These are phyloP conservation scores for Candida sithepensis DNA, from an alignment of 805 yeast genomes.

Conservation along the genomic window DNA sequence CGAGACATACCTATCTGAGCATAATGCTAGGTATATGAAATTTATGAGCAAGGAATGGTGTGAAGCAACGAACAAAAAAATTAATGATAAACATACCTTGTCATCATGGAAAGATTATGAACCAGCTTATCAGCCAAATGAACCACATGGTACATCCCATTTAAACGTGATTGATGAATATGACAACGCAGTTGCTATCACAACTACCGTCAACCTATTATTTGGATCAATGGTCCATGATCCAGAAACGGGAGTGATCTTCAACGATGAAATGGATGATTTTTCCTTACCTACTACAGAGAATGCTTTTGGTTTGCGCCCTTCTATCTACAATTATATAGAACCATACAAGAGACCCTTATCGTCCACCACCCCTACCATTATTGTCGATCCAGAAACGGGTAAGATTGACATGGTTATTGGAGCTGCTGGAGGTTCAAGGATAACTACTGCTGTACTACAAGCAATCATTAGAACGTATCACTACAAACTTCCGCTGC, in stretches of 20 bases:
- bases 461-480: slow-evolving; percentile 72
- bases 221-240: slow-evolving; percentile 87
- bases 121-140: slow-evolving; percentile 72
- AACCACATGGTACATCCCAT: slow-evolving; percentile 91
- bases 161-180: slow-evolving; percentile 71
- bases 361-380: slow-evolving; percentile 77
- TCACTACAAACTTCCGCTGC: slow-evolving; percentile 52
- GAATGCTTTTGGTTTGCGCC: slow-evolving; percentile 77
- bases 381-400: slow-evolving; percentile 42
- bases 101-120: slow-evolving; percentile 67
- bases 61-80: slow-evolving; percentile 41
- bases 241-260: slow-evolving; percentile 71
- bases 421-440: slow-evolving; percentile 94
- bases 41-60: slow-evolving; percentile 59
- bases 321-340: slow-evolving; percentile 77
- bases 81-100: slow-evolving; percentile 55
- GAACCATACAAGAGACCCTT: slow-evolving; percentile 78
- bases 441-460: slow-evolving; percentile 78
- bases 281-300: slow-evolving; percentile 67
- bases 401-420: slow-evolving; percentile 60
- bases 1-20: slow-evolving; percentile 27
- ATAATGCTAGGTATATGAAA: slow-evolving; percentile 35
- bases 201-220: slow-evolving; percentile 80
- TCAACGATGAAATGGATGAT: slow-evolving; percentile 94
- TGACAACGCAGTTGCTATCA: slow-evolving; percentile 79